A percentile compares a stretch with the other conserved stretches of the same genome.
Evolutionary conservation across 2,329 filamentous ascomycete genomes (phyloP).

Genomic region (Aspergillus sojae): DNA sequence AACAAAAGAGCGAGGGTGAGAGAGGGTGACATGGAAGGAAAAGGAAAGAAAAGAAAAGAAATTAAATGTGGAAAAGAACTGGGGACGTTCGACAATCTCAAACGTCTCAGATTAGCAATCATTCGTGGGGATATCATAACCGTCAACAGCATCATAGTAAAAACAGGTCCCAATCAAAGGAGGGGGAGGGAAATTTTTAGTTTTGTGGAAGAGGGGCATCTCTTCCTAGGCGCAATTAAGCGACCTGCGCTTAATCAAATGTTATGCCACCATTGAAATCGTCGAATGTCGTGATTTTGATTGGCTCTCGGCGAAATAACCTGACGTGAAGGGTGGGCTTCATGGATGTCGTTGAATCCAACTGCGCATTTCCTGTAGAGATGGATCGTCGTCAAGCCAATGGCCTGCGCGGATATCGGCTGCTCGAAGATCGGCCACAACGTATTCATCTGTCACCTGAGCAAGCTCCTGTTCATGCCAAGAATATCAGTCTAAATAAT

Average conservation of each 20-base stretch:
- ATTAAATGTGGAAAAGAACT: not conserved
- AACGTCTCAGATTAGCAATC: slow-evolving; percentile 17
- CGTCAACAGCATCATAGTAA: slow-evolving; percentile 13
- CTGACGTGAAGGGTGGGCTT: not conserved
- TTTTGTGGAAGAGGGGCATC: slow-evolving; percentile 3
- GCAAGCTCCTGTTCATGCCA: slow-evolving; percentile 54
- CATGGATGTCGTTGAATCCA: slow-evolving; percentile 46
- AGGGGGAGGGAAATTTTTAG: not conserved
- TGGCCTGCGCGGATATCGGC: slow-evolving; percentile 60
- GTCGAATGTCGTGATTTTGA: slow-evolving; percentile 7
- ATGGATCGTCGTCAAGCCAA: slow-evolving; percentile 64
- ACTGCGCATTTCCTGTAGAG: slow-evolving; percentile 52
- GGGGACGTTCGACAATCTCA: not conserved
- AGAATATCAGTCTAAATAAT: not conserved
- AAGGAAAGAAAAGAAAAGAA: not conserved
- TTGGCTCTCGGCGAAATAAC: not conserved
- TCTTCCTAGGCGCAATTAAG: slow-evolving; percentile 11
- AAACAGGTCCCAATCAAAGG: not conserved
- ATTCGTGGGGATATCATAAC: slow-evolving; percentile 24
- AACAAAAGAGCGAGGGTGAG: not conserved
- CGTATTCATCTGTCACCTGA: slow-evolving; percentile 59
- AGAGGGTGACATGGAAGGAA: not conserved
- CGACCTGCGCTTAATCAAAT: slow-evolving; percentile 20
- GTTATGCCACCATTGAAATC: slow-evolving; percentile 16
- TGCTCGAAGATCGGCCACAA: slow-evolving; percentile 57